These are phyloP conservation scores for Aspergillus ellipticus DNA, from an alignment of 495 filamentous ascomycete species.

Conservation along the genomic window DNA sequence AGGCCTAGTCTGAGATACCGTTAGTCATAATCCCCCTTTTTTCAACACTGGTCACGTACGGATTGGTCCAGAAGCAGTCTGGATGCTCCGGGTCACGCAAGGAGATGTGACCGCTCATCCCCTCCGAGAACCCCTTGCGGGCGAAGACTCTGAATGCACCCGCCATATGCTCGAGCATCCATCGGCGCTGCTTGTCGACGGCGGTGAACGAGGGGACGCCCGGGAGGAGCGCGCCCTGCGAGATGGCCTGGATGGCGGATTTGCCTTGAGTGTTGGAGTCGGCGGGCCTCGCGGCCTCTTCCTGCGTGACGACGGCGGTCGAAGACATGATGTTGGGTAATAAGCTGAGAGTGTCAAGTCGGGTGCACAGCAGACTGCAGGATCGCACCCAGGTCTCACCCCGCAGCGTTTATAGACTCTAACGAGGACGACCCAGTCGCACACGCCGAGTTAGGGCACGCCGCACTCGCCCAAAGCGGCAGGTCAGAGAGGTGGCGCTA, in stretches of 20 bases:
- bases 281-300: neutral
- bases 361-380: neutral
- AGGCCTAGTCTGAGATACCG: slow-evolving; percentile 11
- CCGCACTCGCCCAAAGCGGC: no score
- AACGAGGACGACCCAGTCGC: neutral
- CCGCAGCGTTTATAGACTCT: neutral
- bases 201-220: slow-evolving; percentile 34
- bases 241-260: slow-evolving; percentile 9
- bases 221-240: slow-evolving; percentile 13
- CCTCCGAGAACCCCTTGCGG: slow-evolving; percentile 28
- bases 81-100: slow-evolving; percentile 29
- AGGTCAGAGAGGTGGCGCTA: neutral
- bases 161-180: slow-evolving; percentile 50
- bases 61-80: slow-evolving; percentile 21
- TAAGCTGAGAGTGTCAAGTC: neutral
- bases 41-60: no score
- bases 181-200: slow-evolving; percentile 37
- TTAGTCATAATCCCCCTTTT: no score
- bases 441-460: neutral
- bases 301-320: neutral
- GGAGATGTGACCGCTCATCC: slow-evolving; percentile 32
- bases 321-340: neutral
- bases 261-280: neutral
- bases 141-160: slow-evolving; percentile 32
- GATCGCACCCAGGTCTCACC: neutral